Base-by-base conservation (phyloP, 805 yeast genomes). In the Blastobotrys mokoenaii region DNA sequence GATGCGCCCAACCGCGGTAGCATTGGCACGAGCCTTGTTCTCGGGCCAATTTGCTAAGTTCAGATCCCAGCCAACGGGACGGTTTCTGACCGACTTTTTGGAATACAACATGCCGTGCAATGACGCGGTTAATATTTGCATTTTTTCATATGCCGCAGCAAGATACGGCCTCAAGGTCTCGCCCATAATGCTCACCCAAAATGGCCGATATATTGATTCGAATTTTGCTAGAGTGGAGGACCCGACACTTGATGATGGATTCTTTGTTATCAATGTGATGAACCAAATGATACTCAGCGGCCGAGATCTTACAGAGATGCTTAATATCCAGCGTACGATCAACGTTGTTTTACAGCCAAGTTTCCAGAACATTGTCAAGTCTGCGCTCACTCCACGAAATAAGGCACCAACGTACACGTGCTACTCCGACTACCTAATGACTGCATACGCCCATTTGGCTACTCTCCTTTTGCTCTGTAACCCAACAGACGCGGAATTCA, bases 211-310 rank as follows among this genome's bases (percentile, higher is more conserved):
- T 15, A 27, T 43, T n/a, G 33, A 37, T 27, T 36, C 41, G 11
- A 43, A 43, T 30, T 43, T 43, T 37, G 45, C 45, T 12, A 40
- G 45, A 25, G 45, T 43, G 12, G 41, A 36, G n/a, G 45, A 43
- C 18, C 41, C 41, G 16, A 12, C 25, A 14, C 25, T 17, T 2
- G 15, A 11, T 2, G 45, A 43, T 5, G 45, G 45, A 6, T 43
- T 14, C 20, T 43, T 43, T 14, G 14, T 43, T 12, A 37, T 43
- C 41, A 43, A 43, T 20, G 29, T 37, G 15, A 33, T 43, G 12
- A 22, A 20, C 16, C 34, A 29, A 11, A 31, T 43, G 25, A 40
- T 43, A 4, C 18, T 43, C 27, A 25, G 35, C 29, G 33, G 41
- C 12, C 27, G 20, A 12, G 45, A 30, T 6, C 20, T 43, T 29